phyloP scores from a whole-genome alignment of 352 stramenopile genomes.

The Thalassiosira exigua region DNA sequence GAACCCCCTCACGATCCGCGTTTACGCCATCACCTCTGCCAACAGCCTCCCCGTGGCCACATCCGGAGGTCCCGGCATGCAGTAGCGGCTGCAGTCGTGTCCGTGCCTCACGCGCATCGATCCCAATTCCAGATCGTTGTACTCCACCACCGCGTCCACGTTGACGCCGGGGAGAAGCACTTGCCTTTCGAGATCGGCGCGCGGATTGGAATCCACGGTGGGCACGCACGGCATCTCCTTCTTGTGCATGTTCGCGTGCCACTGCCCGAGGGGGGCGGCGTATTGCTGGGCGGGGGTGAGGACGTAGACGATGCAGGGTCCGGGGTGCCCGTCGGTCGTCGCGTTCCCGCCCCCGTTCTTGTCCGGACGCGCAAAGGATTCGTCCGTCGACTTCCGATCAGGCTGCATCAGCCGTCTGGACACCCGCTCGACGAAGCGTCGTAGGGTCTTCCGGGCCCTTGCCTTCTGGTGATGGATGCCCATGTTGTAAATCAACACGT shows the following conservation, averaged over 20 bases:
- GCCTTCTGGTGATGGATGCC: slow-evolving; percentile 11
- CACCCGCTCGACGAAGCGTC: neutral
- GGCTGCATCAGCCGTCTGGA: slow-evolving; percentile 6
- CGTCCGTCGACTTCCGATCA: too few relatives aligned
- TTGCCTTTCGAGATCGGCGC: slow-evolving; percentile 28
- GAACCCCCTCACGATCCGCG: too few relatives aligned
- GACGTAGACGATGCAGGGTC: slow-evolving; percentile 35
- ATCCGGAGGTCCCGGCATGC: slow-evolving; percentile 37
- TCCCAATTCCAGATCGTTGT: slow-evolving; percentile 36
- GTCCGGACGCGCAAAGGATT: too few relatives aligned
- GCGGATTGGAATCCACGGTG: slow-evolving; percentile 21
- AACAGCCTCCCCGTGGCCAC: slow-evolving; percentile 27
- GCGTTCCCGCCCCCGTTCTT: too few relatives aligned
- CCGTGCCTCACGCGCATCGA: slow-evolving; percentile 23
- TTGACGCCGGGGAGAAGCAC: slow-evolving; percentile 28
- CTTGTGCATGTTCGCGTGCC: neutral
- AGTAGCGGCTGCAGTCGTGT: slow-evolving; percentile 43
- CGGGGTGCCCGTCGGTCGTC: neutral
- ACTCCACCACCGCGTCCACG: slow-evolving; percentile 42
- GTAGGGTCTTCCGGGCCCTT: neutral
- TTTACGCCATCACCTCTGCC: too few relatives aligned
- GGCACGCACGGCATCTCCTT: slow-evolving; percentile 16
- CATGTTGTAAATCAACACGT: slow-evolving; percentile 39
- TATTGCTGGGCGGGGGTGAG: slow-evolving; percentile 42
- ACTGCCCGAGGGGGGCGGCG: slow-evolving; percentile 22